Evolutionary conservation across 768 basidiomycete species (phyloP).

Genomic region (Lactarius hatsudake): DNA sequence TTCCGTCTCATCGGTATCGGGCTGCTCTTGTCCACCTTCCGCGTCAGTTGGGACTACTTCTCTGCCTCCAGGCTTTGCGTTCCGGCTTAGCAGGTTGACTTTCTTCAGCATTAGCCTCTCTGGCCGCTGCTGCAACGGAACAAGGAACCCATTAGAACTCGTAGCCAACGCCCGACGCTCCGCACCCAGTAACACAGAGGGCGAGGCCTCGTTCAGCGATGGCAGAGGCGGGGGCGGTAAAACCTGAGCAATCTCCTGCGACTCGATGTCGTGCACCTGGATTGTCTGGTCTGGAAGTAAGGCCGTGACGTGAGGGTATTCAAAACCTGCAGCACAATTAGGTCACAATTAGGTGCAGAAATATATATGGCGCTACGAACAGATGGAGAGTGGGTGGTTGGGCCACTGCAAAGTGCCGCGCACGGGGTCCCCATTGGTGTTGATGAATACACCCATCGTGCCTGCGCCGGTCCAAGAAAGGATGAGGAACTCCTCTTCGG

Average conservation of each 20-base stretch:
- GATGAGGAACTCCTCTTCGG: constrained; percentile 79
- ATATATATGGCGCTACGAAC: constrained; percentile 45
- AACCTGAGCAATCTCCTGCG: constrained; percentile 68
- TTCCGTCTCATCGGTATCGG: neutral
- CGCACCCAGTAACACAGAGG: constrained; percentile 30
- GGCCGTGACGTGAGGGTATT: constrained; percentile 77
- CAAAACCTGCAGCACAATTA: constrained; percentile 51
- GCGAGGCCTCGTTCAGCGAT: constrained; percentile 26
- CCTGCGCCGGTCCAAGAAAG: constrained; percentile 79
- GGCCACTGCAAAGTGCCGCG: constrained; percentile 88
- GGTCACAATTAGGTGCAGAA: neutral
- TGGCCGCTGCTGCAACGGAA: constrained; percentile 42
- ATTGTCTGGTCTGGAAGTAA: constrained; percentile 77
- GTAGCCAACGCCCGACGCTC: constrained; percentile 34
- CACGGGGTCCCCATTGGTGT: constrained; percentile 80
- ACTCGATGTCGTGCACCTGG: constrained; percentile 77
- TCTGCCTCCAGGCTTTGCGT: constrained; percentile 24
- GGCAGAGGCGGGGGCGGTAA: constrained; percentile 46
- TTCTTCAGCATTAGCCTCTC: constrained; percentile 38
- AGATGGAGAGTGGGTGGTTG: constrained; percentile 68
- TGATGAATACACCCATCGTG: constrained; percentile 86
- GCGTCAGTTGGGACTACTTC: neutral
- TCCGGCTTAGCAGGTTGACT: constrained; percentile 22
- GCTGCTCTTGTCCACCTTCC: neutral
- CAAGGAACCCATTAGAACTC: constrained; percentile 39